Base-by-base conservation (phyloP, 225 moss, liverwort and hornwort species). In the Lunularia cruciata region DNA sequence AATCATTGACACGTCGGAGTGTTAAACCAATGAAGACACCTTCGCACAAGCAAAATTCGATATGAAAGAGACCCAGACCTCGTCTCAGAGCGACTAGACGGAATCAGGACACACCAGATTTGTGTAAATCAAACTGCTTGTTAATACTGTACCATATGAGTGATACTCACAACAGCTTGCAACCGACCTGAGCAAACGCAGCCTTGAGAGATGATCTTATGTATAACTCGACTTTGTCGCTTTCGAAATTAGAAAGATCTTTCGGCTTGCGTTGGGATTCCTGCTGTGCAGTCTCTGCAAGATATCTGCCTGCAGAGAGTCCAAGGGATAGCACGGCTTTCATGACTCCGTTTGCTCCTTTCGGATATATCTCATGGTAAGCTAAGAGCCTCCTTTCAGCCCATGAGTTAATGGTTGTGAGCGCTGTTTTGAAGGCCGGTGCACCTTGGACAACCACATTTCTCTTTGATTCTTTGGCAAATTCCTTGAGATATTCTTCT, bases 131-230 rank as follows among this genome's bases (percentile, higher is more conserved):
- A n/a, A n/a, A n/a, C n/a, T n/a, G n/a, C n/a, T n/a, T 48, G 19
- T 7, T 1, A 1, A 11, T 20, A 26, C 52, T 3, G 13, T n/a
- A 8, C 2, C 19, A 48, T 48, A 48, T 2, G 3, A 20, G 6
- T 43, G 11, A 11, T 43, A 1, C 5, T 43, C 43, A 40, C 16
- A 10, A 43, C 43, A 43, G 16, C 11, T 15, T 19, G 23, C 16
- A 2, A 59, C 33, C 22, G 70, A 90, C 94, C 86, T 88, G 89
- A 31, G 85, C 81, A 73, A 92, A 90, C 5, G 88, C 86, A 36
- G 89, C 83, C 43, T 83, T 88, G 45, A 89, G 83, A 6, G 95
- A 87, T 0, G 95, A 89, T 53, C 90, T 76, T 6, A 96, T 81
- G 39, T 89, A 96, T 14, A 81, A 20, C 38, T 96, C 92, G 23